Evolutionary conservation across 306 rosid species (phyloP).

Genomic region (Sicyos edulis): DNA sequence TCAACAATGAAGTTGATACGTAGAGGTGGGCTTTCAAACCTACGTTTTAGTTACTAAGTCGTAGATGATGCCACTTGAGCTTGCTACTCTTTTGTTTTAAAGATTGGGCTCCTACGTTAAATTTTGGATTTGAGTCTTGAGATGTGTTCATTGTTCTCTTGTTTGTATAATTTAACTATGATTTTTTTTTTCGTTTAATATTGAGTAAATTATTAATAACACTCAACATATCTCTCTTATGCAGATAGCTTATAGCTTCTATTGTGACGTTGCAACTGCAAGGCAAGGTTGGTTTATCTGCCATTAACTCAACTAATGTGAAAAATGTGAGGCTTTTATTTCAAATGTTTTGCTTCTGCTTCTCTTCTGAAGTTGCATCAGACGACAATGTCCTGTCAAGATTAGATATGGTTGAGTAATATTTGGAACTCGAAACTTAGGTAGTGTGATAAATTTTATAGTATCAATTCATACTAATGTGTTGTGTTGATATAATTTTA

Average conservation of each 20-base stretch:
- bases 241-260: constrained; percentile 12
- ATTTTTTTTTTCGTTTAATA: not conserved
- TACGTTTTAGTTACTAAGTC: too few species aligned
- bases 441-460: not conserved
- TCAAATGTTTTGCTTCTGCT: constrained; percentile 7
- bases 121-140: not conserved
- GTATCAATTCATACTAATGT: not conserved
- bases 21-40: too few species aligned
- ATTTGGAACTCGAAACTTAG: not conserved
- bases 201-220: not conserved
- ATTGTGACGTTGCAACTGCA: not conserved
- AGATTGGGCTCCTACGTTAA: not conserved
- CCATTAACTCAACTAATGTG: constrained; percentile 11
- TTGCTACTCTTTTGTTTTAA: not conserved
- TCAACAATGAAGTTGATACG: too few species aligned
- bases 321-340: not conserved
- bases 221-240: not conserved
- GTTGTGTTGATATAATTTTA: not conserved
- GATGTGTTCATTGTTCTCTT: not conserved
- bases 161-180: not conserved
- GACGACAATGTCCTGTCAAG: not conserved
- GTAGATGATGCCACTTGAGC: too few species aligned
- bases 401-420: constrained; percentile 6
- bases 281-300: not conserved
- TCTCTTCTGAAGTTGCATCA: constrained; percentile 13